Base-by-base conservation (phyloP, 2,329 filamentous ascomycete genomes). In the Penicillium sclerotigenum region DNA sequence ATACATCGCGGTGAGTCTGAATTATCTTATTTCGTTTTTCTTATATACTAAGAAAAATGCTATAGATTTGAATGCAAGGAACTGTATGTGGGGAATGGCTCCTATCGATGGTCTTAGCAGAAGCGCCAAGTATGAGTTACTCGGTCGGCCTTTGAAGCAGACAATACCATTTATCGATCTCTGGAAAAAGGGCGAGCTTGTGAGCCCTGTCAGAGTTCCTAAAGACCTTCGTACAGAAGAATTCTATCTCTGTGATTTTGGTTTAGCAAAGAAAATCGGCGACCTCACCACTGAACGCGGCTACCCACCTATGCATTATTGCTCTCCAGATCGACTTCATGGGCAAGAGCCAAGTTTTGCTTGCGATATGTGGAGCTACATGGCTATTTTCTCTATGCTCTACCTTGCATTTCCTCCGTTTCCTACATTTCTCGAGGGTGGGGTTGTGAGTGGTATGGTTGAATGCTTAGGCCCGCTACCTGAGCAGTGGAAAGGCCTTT, bases 311-410 rank as follows among this genome's bases (percentile, higher is more conserved):
- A 53, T 46, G 36, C 41, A 58, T 38, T 67, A 59, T 55, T 68
- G 67, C 48, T 67, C 66, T 10, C 65, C 65, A 51, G 66, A 68
- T 45, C 65, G 66, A 36, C 56, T 71, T 48, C 62, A 67, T 65
- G 16, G 53, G 13, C 41, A 62, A 59, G 57, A 57, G 10, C 59
- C 67, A 53, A 70, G 62, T 42, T 56, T 57, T 48, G 62, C 65
- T 47, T 68, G 67, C 42, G 67, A 69, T 43, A 68, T 71, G 55
- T 71, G 65, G 68, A 71, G 66, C 40, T 70, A 69, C 28, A 70
- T 70, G 66, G 26, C 63, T 50, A 36, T 70, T 24, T 70, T 71
- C 45, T 45, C 59, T 24, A 47, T 53, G n/a, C 63, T 71, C 45
- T 70, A 68, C 28, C 56, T 65, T 56, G 46, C 49, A 13, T 48